Evolutionary conservation across 768 basidiomycete species (phyloP).

Genomic region (Scleroderma bovista): DNA sequence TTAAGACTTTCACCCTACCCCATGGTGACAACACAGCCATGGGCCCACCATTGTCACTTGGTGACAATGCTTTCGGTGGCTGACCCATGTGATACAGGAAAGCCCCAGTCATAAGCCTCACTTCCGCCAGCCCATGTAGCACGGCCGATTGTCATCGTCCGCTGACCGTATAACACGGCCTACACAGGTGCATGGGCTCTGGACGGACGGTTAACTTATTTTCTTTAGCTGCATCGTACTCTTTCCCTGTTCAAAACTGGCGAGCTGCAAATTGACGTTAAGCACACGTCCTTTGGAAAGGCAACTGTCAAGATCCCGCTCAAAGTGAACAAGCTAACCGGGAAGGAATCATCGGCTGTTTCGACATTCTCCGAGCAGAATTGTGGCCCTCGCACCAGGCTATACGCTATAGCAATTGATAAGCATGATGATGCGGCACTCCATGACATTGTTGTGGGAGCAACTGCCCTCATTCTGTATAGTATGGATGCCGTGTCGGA

Average conservation of each 20-base stretch:
- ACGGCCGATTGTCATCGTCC: no score
- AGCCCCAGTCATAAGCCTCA: no score
- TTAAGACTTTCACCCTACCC: no score
- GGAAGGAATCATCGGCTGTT: not conserved
- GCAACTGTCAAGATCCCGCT: not conserved
- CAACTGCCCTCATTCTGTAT: not conserved
- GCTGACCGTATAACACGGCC: no score
- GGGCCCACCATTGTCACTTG: no score
- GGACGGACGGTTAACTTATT: not conserved
- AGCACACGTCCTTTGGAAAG: not conserved
- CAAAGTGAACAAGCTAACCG: not conserved
- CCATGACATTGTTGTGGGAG: not conserved
- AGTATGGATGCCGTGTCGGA: not conserved
- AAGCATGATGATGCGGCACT: not conserved
- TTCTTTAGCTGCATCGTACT: not conserved
- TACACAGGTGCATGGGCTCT: no score
- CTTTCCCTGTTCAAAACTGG: not conserved
- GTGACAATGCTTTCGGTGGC: no score
- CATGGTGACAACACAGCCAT: no score
- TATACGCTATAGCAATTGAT: not conserved
- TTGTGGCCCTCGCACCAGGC: not conserved
- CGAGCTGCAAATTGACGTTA: not conserved
- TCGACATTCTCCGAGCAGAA: not conserved
- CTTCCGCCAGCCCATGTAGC: no score
- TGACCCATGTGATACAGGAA: no score